Evolutionary conservation across 2,329 filamentous ascomycete genomes (phyloP), one percentile per base, ranked within the genome.

Genomic region (Aspergillus flavus): DNA sequence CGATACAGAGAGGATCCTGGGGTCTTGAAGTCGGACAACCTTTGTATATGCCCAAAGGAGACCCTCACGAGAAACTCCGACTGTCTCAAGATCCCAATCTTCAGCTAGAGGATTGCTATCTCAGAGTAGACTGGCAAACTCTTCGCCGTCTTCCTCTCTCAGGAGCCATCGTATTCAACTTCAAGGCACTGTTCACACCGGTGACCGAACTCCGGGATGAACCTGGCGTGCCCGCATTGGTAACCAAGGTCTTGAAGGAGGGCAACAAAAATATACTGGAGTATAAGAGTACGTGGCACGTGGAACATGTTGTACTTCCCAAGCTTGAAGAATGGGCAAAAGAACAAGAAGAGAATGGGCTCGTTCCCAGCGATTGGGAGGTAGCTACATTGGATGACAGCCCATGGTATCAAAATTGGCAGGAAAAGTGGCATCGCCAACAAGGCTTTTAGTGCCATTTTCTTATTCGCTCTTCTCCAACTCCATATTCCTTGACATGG

Each of bases 111-210:
- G 85, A 91, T 39, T 82, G 91, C 66, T 81, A 90, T 64, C 80
- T 96, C 1, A 86, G 93, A 5, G 92, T 95, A 1, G 93, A 96
- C 75, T 96, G 92, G 91, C 93, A 96, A 77, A 96, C 93, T 0
- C 80, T 96, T 4, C 87, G 93, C 1, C 86, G 93, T 3, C 79
- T 96, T 0, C 92, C 93, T 0, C 81, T 96, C 0, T 93, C 90
- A 0, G 91, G 86, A 0, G 89, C 85, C 0, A 81, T 96, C 1
- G 86, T 93, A 0, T 96, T 96, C 81, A 96, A 95, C 76, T 96
- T 94, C 85, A 96, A 94, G 73, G 92, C 90, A 0, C 77, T 95
- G 0, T 96, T 96, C 77, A 95, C 92, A 0, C 90, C 91, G 0
- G 75, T 96, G 0, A 74, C 83, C 0, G 87, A 90, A 66, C 88